Base-by-base conservation (phyloP, 2,329 filamentous ascomycete species). In the Arthrocladium fulminans region DNA sequence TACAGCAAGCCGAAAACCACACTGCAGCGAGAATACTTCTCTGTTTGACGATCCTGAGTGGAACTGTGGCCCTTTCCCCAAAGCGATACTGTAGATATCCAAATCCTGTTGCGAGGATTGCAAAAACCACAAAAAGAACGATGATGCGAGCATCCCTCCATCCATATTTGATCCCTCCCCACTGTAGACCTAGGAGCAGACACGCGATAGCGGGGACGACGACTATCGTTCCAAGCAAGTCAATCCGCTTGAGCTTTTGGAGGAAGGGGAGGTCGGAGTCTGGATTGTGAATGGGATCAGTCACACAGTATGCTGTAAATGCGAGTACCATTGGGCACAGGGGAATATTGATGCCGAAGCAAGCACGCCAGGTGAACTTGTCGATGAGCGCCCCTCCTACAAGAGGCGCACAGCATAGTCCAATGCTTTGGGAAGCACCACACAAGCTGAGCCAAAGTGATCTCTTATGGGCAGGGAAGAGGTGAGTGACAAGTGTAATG, bases 341-440 rank as follows among this genome's bases (percentile, higher is more conserved):
- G 0, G 74, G 75, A 1, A 78, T 61, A 54, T 62, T 65, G 51
- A 68, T 64, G 47, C 57, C 63, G 40, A 64, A 65, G 47, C 64
- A 68, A 60, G 62, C 65, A 38, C 65, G 47, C 65, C 66, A 69
- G n/a, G 51, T 54, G 0, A 64, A 38, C 9, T 56, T 56, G 40
- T 67, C 55, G 15, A 61, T 66, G 13, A 68, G 49, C 10, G 57
- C 60, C 32, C 64, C 66, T 10, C 66, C 66, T 6, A 68, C 45
- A 8, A 64, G 43, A 6, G 66, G 64, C 3, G 59, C 61, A 12
- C 51, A 25, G 25, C 65, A 54, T 3, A 55, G 54, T 1, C 60
- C 59, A 7, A 64, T 23, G 3, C 54, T 55, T 45, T 63, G 58
- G 10, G 63, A 49, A 35, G 50, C 55, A 2, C 53, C 57, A 29